Percentiles rank a stretch among this genome's conserved stretches.
Evolutionary conservation across 306 rosid genomes (phyloP).

Genomic region (Cucurbita ficifolia): DNA sequence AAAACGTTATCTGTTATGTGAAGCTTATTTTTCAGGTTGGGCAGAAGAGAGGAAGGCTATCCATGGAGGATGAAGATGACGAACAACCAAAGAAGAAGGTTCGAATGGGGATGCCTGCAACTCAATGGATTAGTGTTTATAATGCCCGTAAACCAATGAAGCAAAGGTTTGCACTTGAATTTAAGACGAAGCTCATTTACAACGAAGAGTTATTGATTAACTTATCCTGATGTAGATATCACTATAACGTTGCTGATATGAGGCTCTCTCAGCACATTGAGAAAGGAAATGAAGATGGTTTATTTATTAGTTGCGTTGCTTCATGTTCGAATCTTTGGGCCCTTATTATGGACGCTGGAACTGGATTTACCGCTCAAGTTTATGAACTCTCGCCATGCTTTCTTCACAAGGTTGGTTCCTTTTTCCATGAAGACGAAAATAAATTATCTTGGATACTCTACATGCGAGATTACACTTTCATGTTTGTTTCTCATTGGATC

Average conservation of each 20-base stretch:
- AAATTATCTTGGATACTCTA: neutral
- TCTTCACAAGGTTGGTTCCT: slow-evolving; percentile 58
- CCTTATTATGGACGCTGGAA: slow-evolving; percentile 88
- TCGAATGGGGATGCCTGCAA: slow-evolving; percentile 74
- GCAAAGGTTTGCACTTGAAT: slow-evolving; percentile 45
- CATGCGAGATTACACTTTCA: neutral
- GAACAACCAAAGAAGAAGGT: slow-evolving; percentile 77
- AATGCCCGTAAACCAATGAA: slow-evolving; percentile 78
- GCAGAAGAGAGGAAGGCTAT: slow-evolving; percentile 66
- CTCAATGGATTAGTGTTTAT: slow-evolving; percentile 80
- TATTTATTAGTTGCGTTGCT: slow-evolving; percentile 66
- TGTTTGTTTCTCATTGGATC: neutral
- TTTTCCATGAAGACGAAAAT: neutral
- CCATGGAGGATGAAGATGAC: slow-evolving; percentile 68
- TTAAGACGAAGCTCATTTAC: neutral
- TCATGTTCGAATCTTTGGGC: slow-evolving; percentile 77
- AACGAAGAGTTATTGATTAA: neutral
- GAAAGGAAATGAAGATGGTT: slow-evolving; percentile 81
- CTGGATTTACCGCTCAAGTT: slow-evolving; percentile 72
- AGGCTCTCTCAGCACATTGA: slow-evolving; percentile 83
- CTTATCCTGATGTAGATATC: slow-evolving; percentile 45
- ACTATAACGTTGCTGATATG: slow-evolving; percentile 65
- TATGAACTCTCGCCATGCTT: slow-evolving; percentile 56
- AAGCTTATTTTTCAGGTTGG: slow-evolving; percentile 70
- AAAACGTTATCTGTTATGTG: slow-evolving; percentile 10